Percentiles rank a stretch among this genome's conserved stretches.
Evolutionary conservation across 1,139 yeast genomes (phyloP).

Genomic region (Blastobotrys illinoisensis): DNA sequence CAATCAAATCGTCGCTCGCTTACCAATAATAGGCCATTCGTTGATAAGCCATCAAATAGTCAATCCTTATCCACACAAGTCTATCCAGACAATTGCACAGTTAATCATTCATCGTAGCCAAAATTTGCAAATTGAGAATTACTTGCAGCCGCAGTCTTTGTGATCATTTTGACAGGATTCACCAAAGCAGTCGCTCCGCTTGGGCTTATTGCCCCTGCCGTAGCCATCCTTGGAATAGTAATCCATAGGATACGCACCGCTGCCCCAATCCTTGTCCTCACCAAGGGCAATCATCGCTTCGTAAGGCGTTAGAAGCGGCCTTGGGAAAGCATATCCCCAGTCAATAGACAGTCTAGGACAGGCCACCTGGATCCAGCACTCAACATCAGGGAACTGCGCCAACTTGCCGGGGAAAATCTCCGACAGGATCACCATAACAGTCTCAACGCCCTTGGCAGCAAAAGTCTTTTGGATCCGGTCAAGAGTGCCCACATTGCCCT

Average conservation of each 20-base stretch:
- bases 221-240: constrained; percentile 87
- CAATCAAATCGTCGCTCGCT: no score
- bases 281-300: constrained; percentile 90
- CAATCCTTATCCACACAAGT: no score
- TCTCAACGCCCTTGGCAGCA: constrained; percentile 51
- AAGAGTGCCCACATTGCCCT: constrained; percentile 80
- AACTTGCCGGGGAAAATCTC: constrained; percentile 92
- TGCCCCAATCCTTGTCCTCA: constrained; percentile 63
- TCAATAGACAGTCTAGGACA: constrained; percentile 95
- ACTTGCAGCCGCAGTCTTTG: not conserved
- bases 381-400: constrained; percentile 91
- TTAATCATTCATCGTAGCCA: no score
- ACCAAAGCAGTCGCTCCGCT: constrained; percentile 8
- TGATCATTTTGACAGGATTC: not conserved
- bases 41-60: not conserved
- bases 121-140: no score
- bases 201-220: constrained; percentile 78
- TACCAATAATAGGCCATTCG: no score
- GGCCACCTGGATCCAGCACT: constrained; percentile 95
- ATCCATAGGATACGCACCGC: constrained; percentile 83
- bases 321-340: constrained; percentile 97
- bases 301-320: constrained; percentile 90
- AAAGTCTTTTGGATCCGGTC: constrained; percentile 55
- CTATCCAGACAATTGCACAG: no score
- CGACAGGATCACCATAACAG: constrained; percentile 77